Base-by-base conservation (phyloP, 345 rosid species). In the Eucalyptus marginata region DNA sequence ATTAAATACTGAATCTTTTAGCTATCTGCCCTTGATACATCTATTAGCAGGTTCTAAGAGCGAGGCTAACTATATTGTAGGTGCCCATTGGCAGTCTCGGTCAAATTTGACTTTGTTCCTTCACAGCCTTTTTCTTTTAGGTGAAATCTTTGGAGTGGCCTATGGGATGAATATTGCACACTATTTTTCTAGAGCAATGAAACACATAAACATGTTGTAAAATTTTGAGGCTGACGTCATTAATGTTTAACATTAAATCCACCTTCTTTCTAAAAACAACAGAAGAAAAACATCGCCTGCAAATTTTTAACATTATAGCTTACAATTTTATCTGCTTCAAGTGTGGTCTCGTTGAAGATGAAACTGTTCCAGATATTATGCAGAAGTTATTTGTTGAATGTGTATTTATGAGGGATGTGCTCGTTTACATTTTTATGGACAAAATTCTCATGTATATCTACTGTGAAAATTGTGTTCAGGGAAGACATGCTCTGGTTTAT, bases 401-500 rank as follows among this genome's bases (percentile, higher is more conserved):
- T 76, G 83, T 44, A 76, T 40, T 40, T 40, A 20, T 40, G 47
- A 76, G 83, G 83, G 47, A 76, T 76, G 27, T 40, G 83, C 81
- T 36, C 2, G 8, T 76, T 76, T 76, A 76, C 83, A 76, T 76
- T 76, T 64, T 76, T 76, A 76, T 40, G 83, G 47, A 76, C 47
- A 40, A 40, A 76, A 76, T 36, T 40, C 83, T 71, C 83, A 36
- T 36, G 36, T 71, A 36, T 36, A 71, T 71, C 83, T 76, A 10
- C 83, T 76, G 47, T 76, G 47, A 76, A 76, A 76, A 36, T 86
- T 90, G 25, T 90, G 90, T 91, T 31, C 95, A 98, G 99, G 99
- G 95, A 43, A 92, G 96, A 43, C 99, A 98, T 94, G 96, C 97
- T 88, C 90, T 98, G 93, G 98, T 96, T 88, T 98, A 98, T 94